phyloP scores from a whole-genome alignment of 495 filamentous ascomycete species.

The Neurospora sp. region DNA sequence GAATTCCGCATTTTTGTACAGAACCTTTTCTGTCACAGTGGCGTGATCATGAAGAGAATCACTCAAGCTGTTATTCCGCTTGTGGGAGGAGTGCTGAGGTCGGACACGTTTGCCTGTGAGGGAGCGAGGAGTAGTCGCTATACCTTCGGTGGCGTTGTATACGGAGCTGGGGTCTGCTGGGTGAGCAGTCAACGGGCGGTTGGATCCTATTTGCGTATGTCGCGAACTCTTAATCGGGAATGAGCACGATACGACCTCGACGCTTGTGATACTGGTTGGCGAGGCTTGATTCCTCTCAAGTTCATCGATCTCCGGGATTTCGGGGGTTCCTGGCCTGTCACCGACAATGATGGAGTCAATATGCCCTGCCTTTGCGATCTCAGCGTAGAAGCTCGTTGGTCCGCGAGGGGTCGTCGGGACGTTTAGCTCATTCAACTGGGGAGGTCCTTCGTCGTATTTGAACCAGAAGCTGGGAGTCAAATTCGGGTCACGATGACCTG shows the following conservation, averaged over 20 bases:
- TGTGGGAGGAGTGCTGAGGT: constrained; percentile 32
- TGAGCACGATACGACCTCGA: constrained; percentile 71
- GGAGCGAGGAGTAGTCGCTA: constrained; percentile 42
- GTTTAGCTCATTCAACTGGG: constrained; percentile 33
- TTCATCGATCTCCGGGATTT: constrained; percentile 14
- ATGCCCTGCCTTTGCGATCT: constrained; percentile 38
- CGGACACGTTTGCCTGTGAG: constrained; percentile 44
- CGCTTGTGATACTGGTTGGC: constrained; percentile 41
- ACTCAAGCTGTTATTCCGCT: constrained; percentile 51
- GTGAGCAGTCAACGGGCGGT: constrained; percentile 47
- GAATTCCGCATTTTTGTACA: constrained; percentile 44
- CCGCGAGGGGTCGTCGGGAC: constrained; percentile 10
- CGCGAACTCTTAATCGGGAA: constrained; percentile 57
- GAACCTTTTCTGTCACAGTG: constrained; percentile 34
- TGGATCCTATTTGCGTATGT: constrained; percentile 30
- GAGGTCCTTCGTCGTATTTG: constrained; percentile 24
- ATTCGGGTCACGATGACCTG: constrained; percentile 44
- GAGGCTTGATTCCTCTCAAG: constrained; percentile 30
- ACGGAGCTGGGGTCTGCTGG: constrained; percentile 47
- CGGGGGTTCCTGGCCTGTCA: constrained; percentile 33
- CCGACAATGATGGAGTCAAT: constrained; percentile 32
- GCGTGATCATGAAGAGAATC: constrained; percentile 77
- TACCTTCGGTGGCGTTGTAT: constrained; percentile 31
- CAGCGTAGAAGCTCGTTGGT: constrained; percentile 36
- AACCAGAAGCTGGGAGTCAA: constrained; percentile 39